These are phyloP conservation scores for Limnanthes douglasii DNA, from an alignment of 345 rosid species.

Conservation along the genomic window DNA sequence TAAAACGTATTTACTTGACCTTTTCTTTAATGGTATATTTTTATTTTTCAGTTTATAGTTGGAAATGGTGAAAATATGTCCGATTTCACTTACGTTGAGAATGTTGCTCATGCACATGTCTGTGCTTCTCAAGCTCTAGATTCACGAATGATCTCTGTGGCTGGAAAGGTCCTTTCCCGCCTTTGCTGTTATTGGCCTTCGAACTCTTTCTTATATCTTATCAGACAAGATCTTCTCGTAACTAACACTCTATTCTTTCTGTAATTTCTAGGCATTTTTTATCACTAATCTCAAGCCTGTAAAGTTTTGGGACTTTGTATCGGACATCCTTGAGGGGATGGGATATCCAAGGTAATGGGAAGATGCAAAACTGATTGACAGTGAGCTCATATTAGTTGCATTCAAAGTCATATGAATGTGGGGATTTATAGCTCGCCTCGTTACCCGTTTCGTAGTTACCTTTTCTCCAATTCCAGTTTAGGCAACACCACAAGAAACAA, in stretches of 20 bases:
- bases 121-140: conserved; percentile 72
- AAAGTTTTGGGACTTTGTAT: conserved; percentile 67
- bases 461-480: not conserved
- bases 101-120: conserved; percentile 73
- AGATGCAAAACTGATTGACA: conserved; percentile 3
- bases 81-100: conserved; percentile 83
- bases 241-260: conserved; percentile 8
- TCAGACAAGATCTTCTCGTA: conserved; percentile 3
- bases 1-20: not conserved
- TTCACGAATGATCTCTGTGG: conserved; percentile 45
- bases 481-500: not conserved
- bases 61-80: conserved; percentile 79
- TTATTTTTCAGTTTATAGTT: conserved; percentile 56
- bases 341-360: conserved; percentile 64
- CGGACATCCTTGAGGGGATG: conserved; percentile 52
- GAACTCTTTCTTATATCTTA: conserved; percentile 1
- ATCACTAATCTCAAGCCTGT: conserved; percentile 73
- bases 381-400: conserved; percentile 1
- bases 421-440: not conserved
- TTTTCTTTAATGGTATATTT: conserved; percentile 3
- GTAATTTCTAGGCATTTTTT: conserved; percentile 59
- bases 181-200: conserved; percentile 2
- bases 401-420: conserved; percentile 1
- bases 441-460: not conserved
- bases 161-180: conserved; percentile 64